Evolutionary conservation across 805 yeast species (phyloP).

Genomic region (Sungouiozyma intestinalis): DNA sequence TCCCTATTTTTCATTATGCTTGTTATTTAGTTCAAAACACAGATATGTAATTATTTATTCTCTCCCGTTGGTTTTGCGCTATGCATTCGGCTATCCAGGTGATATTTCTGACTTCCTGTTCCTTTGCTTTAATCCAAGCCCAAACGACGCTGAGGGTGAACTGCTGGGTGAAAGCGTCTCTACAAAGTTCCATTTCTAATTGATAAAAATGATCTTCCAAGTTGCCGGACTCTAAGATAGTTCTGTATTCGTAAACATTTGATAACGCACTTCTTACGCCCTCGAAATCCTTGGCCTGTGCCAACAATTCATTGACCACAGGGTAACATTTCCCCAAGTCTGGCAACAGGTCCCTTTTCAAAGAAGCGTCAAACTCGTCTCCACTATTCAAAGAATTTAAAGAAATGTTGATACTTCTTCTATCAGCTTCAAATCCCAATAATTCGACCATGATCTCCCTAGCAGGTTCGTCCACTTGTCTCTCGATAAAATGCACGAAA

Average conservation of each 20-base stretch:
- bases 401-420: conserved; percentile 84
- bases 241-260: conserved; percentile 52
- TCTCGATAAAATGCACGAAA: conserved; percentile 54
- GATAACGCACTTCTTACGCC: conserved; percentile 58
- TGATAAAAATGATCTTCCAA: conserved; percentile 92
- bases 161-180: conserved; percentile 91
- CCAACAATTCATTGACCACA: conserved; percentile 47
- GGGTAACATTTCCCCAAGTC: conserved; percentile 75
- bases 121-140: conserved; percentile 95
- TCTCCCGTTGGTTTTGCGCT: conserved; percentile 94
- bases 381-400: conserved; percentile 60
- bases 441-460: conserved; percentile 69
- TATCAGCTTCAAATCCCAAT: conserved; percentile 86
- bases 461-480: conserved; percentile 62
- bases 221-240: conserved; percentile 46
- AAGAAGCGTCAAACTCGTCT: conserved; percentile 47
- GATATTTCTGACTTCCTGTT: conserved; percentile 92
- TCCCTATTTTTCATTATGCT: neutral
- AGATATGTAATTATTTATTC: conserved; percentile 82
- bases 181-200: conserved; percentile 85
- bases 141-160: conserved; percentile 82
- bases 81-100: conserved; percentile 99
- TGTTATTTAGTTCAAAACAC: conserved; percentile 43
- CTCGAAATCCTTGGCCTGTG: conserved; percentile 75
- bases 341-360: conserved; percentile 73